Percentiles rank a stretch among this genome's conserved stretches.
Conservation (phyloP, 768 basidiomycete genomes). For the Xerocomellus intermedius region DNA sequence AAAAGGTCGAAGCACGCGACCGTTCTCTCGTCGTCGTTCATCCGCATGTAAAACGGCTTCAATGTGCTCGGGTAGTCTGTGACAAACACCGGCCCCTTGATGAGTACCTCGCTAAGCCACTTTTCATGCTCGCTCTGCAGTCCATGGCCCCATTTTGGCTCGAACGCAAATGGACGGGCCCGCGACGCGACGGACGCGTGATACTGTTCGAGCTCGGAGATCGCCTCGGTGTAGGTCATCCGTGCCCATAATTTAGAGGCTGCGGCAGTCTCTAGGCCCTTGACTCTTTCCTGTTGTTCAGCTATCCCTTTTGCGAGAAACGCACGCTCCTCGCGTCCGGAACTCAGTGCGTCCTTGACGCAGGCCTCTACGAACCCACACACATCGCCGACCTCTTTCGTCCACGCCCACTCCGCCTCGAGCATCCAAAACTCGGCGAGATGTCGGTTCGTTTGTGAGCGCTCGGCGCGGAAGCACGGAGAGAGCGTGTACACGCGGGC, state of each 20-base stretch:
- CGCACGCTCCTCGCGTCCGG: slow-evolving; percentile 33
- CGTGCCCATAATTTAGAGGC: slow-evolving; percentile 54
- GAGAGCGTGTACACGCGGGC: slow-evolving; percentile 89
- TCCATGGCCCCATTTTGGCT: slow-evolving; percentile 63
- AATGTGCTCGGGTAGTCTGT: slow-evolving; percentile 79
- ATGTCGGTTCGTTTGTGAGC: slow-evolving; percentile 84
- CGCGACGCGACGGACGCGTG: slow-evolving; percentile 25
- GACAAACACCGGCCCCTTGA: slow-evolving; percentile 82
- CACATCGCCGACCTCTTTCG: slow-evolving; percentile 44
- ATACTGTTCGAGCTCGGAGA: slow-evolving; percentile 51
- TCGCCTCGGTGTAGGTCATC: slow-evolving; percentile 77
- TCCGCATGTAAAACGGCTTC: slow-evolving; percentile 98
- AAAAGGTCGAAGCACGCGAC: slow-evolving; percentile 97
- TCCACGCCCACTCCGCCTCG: slow-evolving; percentile 88
- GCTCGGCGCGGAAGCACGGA: slow-evolving; percentile 94
- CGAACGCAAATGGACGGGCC: slow-evolving; percentile 46
- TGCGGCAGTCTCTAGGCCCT: slow-evolving; percentile 39
- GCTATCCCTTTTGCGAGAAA: slow-evolving; percentile 33
- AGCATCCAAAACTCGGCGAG: slow-evolving; percentile 99
- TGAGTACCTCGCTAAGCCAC: slow-evolving; percentile 73
- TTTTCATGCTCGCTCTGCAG: slow-evolving; percentile 92
- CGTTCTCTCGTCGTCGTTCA: slow-evolving; percentile 53
- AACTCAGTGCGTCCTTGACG: slow-evolving; percentile 42
- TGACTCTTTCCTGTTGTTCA: slow-evolving; percentile 35
- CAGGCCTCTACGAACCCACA: slow-evolving; percentile 57